phyloP scores from a whole-genome alignment of 768 basidiomycete species.

The Thelephora ganbajun region DNA sequence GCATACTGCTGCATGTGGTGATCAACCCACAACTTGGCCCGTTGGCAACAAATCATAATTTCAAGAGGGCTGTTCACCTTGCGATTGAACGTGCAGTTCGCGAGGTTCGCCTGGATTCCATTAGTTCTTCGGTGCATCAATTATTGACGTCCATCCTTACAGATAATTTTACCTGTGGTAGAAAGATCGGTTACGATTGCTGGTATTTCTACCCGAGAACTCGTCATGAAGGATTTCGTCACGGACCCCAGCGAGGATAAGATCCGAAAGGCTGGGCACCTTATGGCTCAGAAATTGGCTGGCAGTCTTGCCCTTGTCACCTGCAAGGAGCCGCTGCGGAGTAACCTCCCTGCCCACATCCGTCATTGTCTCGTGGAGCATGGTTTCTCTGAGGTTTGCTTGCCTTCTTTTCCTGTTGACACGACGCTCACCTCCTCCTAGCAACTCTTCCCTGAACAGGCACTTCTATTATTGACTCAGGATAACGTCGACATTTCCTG shows the following conservation, averaged over 20 bases:
- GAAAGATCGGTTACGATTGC: slow-evolving; percentile 98
- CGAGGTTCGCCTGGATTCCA: slow-evolving; percentile 49
- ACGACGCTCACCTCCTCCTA: slow-evolving; percentile 11
- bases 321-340: slow-evolving; percentile 92
- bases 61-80: slow-evolving; percentile 82
- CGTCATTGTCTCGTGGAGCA: slow-evolving; percentile 74
- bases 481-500: slow-evolving; percentile 94
- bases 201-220: slow-evolving; percentile 90
- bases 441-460: slow-evolving; percentile 72
- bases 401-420: background rate
- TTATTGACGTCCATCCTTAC: slow-evolving; percentile 2
- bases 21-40: slow-evolving; percentile 69
- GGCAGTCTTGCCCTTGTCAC: slow-evolving; percentile 94
- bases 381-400: slow-evolving; percentile 72
- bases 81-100: slow-evolving; percentile 91
- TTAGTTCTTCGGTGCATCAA: background rate
- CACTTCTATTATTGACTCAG: slow-evolving; percentile 63
- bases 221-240: slow-evolving; percentile 92
- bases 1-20: slow-evolving; percentile 57
- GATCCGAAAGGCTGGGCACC: slow-evolving; percentile 79
- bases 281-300: slow-evolving; percentile 95
- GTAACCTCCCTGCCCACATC: slow-evolving; percentile 80
- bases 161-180: slow-evolving; percentile 95
- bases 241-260: slow-evolving; percentile 86
- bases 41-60: slow-evolving; percentile 61